Evolutionary conservation across 1,284 basidiomycete genomes (phyloP), one percentile per base, ranked within the genome.

Genomic region (Athelia sp.): DNA sequence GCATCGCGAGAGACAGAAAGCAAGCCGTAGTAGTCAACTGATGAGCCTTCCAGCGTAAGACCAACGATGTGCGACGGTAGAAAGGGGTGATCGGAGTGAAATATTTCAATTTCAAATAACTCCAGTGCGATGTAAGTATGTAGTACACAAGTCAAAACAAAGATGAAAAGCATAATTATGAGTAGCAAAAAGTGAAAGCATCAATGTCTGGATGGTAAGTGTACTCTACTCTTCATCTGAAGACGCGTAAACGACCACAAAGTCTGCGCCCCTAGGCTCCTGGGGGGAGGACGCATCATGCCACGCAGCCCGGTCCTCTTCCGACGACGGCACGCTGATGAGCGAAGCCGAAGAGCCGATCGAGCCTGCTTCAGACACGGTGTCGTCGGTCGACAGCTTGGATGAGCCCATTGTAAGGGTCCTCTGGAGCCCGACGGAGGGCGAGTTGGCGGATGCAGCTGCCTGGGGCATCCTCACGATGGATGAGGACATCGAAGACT

Each of bases 391-490:
- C 8, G 62, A 60, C 15, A 69, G 66, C 36, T 61, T 65, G n/a
- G 72, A 73, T 6, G 59, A 15, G 56, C 57, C 8, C 57, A 18
- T 22, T 22, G n/a, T 44, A 40, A 21, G n/a, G 8, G 36, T n/a
- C 36, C 36, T 17, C 8, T n/a, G n/a, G 6, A 40, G 19, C 19
- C 36, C n/a, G 15, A 54, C 51, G 14, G 61, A 60, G 11, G 50
- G 52, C 21, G 52, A 55, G 3, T 36, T 38, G 13, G 49, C 48
- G 18, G 55, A 44, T 8, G 62, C 61, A 18, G 67, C 69, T 14
- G 67, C 60, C 13, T 67, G 67, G 15, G 86, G 87, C 82, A 87
- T 88, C 60, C 87, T 79, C 58, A 88, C 81, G 43, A 85, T 70
- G 9, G 87, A 89, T 3, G 85, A 75, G 2, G 81, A 77, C 46